A percentile compares a stretch with the other conserved stretches of the same genome.
Evolutionary conservation across 768 basidiomycete genomes (phyloP).

Genomic region (Boletus rufocinnamomeus): DNA sequence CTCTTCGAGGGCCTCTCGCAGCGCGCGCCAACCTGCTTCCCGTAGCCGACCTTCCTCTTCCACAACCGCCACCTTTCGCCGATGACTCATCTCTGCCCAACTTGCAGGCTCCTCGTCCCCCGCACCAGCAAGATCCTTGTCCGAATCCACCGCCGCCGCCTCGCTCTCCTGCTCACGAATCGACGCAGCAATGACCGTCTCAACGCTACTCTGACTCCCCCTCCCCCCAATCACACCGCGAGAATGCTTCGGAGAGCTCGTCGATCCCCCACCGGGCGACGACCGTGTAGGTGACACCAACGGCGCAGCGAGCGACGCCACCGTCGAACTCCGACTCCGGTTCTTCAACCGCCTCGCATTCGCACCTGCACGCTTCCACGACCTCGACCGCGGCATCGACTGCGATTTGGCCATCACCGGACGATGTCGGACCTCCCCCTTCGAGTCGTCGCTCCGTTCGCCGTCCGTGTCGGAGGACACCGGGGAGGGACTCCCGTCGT

Average conservation of each 20-base stretch:
- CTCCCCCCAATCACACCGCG: constrained; percentile 40
- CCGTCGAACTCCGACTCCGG: constrained; percentile 65
- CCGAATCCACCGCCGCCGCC: constrained; percentile 19
- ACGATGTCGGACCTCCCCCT: constrained; percentile 5
- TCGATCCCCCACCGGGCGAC: constrained; percentile 10
- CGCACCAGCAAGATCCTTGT: constrained; percentile 30
- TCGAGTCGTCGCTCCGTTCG: constrained; percentile 38
- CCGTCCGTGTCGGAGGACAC: constrained; percentile 67
- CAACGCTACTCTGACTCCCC: constrained; percentile 66
- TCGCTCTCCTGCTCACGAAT: constrained; percentile 39
- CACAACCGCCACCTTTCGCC: constrained; percentile 31
- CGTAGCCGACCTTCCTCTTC: constrained; percentile 53
- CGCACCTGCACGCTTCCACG: constrained; percentile 33
- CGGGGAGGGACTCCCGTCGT: constrained; percentile 54
- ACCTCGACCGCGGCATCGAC: constrained; percentile 34
- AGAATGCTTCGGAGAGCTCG: constrained; percentile 18
- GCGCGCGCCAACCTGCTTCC: constrained; percentile 56
- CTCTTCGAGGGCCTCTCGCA: constrained; percentile 58
- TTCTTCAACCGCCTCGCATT: constrained; percentile 30
- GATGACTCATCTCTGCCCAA: constrained; percentile 33
- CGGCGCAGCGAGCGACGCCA: constrained; percentile 58
- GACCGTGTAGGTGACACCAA: constrained; percentile 21
- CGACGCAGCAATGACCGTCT: constrained; percentile 67
- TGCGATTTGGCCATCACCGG: constrained; percentile 8
- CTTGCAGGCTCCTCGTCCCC: constrained; percentile 31